Percentiles rank a stretch among this genome's conserved stretches.
Evolutionary conservation across 2,329 filamentous ascomycete species (phyloP).

Genomic region (Cercospora citrullina): DNA sequence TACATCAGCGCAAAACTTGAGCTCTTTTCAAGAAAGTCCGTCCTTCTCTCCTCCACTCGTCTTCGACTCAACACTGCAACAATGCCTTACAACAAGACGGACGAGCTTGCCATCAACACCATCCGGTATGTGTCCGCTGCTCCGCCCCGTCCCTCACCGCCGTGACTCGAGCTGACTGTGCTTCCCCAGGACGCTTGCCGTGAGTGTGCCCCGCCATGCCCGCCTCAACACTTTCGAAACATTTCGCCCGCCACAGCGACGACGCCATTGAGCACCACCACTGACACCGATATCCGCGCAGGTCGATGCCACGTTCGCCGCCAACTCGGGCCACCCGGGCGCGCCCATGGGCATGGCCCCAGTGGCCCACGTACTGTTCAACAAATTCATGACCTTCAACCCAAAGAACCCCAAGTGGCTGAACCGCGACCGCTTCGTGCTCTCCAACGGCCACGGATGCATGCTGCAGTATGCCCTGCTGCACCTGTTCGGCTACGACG

Average conservation of each 20-base stretch:
- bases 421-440: slow-evolving; percentile 97
- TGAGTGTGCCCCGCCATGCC: slow-evolving; percentile 12
- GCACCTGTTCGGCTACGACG: slow-evolving; percentile 88
- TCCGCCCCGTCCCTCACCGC: slow-evolving; percentile 45
- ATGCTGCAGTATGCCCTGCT: slow-evolving; percentile 99
- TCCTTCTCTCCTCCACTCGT: slow-evolving; percentile 1
- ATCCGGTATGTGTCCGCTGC: slow-evolving; percentile 60
- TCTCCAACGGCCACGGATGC: slow-evolving; percentile 98
- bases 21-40: background rate
- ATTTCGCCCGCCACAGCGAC: slow-evolving; percentile 19
- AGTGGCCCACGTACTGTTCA: slow-evolving; percentile 93
- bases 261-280: slow-evolving; percentile 30
- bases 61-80: slow-evolving; percentile 35
- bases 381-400: slow-evolving; percentile 99
- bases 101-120: slow-evolving; percentile 94
- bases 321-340: slow-evolving; percentile 98
- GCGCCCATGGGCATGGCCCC: slow-evolving; percentile 98
- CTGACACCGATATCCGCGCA: slow-evolving; percentile 45
- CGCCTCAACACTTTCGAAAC: slow-evolving; percentile 12
- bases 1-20: slow-evolving; percentile 11
- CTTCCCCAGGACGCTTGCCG: slow-evolving; percentile 12
- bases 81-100: slow-evolving; percentile 87
- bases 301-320: slow-evolving; percentile 95
- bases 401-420: slow-evolving; percentile 97
- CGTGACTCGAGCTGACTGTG: background rate